Evolutionary conservation across 768 basidiomycete species (phyloP).

Genomic region (Tylopilus felleus): DNA sequence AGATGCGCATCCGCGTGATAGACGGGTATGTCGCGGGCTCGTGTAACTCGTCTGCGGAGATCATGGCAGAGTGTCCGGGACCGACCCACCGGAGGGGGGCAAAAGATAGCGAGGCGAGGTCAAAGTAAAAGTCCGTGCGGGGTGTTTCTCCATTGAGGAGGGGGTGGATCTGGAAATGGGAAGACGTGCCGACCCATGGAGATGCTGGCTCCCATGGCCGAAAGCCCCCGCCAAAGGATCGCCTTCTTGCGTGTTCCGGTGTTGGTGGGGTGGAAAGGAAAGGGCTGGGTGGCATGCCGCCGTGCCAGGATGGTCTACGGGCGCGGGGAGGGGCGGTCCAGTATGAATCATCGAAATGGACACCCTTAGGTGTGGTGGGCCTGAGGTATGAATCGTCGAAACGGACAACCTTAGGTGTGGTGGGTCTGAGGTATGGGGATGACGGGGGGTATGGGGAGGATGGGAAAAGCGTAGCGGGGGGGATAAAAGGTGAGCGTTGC

Average conservation of each 20-base stretch:
- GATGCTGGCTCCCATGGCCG: slow-evolving; percentile 22
- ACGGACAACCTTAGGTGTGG: slow-evolving; percentile 25
- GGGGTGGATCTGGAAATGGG: slow-evolving; percentile 29
- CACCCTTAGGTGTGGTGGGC: slow-evolving; percentile 22
- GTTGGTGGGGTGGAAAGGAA: slow-evolving; percentile 20
- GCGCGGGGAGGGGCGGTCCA: slow-evolving; percentile 28
- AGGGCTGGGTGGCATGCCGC: slow-evolving; percentile 22
- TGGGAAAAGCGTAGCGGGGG: slow-evolving; percentile 35
- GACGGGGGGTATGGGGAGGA: slow-evolving; percentile 35
- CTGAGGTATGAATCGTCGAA: slow-evolving; percentile 21
- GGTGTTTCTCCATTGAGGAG: slow-evolving; percentile 49
- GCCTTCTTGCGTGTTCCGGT: slow-evolving; percentile 16
- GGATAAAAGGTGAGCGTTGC: slow-evolving; percentile 45
- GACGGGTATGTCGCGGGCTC: slow-evolving; percentile 57
- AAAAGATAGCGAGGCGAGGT: slow-evolving; percentile 50
- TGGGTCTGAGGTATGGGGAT: slow-evolving; percentile 30
- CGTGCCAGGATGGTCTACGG: slow-evolving; percentile 47
- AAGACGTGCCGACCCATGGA: slow-evolving; percentile 23
- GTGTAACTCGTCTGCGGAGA: slow-evolving; percentile 45
- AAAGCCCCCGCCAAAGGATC: slow-evolving; percentile 29
- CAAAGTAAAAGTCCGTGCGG: slow-evolving; percentile 48
- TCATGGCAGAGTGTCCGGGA: slow-evolving; percentile 34
- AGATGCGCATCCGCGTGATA: slow-evolving; percentile 51
- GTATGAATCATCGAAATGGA: slow-evolving; percentile 19
- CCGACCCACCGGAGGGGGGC: slow-evolving; percentile 41